Evolutionary conservation across 352 stramenopile species (phyloP).

Genomic region (Globisporangium barbulae): DNA sequence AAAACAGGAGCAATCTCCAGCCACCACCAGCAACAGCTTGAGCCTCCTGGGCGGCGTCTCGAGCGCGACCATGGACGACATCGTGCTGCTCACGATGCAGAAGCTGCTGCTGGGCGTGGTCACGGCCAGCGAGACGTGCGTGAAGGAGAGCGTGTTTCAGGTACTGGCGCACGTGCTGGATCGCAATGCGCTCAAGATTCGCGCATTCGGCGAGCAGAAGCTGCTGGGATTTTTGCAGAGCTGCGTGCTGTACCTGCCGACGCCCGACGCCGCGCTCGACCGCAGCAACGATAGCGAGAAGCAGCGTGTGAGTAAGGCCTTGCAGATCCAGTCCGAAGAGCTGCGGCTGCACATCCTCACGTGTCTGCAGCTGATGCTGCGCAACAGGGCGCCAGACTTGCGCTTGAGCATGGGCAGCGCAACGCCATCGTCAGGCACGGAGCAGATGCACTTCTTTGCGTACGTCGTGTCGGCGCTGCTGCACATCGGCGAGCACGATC

Average conservation of each 20-base stretch:
- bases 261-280: slow-evolving; percentile 24
- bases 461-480: slow-evolving; percentile 63
- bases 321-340: slow-evolving; percentile 51
- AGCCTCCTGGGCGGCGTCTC: slow-evolving; percentile 15
- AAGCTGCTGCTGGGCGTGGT: slow-evolving; percentile 45
- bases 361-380: slow-evolving; percentile 39
- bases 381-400: neutral
- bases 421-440: neutral
- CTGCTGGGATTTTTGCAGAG: slow-evolving; percentile 50
- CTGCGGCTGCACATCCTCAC: slow-evolving; percentile 46
- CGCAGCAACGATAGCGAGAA: neutral
- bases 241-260: slow-evolving; percentile 53
- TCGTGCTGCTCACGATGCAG: slow-evolving; percentile 63
- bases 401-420: slow-evolving; percentile 5
- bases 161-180: slow-evolving; percentile 32
- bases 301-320: neutral
- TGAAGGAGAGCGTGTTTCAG: slow-evolving; percentile 31
- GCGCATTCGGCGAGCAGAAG: slow-evolving; percentile 17
- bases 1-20: neutral
- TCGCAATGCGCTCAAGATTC: slow-evolving; percentile 29
- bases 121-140: slow-evolving; percentile 10
- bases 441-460: slow-evolving; percentile 65
- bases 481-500: slow-evolving; percentile 52
- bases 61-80: slow-evolving; percentile 50
- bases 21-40: neutral